Evolutionary conservation across 2,329 filamentous ascomycete species (phyloP).

Genomic region (Cadophora sp.): DNA sequence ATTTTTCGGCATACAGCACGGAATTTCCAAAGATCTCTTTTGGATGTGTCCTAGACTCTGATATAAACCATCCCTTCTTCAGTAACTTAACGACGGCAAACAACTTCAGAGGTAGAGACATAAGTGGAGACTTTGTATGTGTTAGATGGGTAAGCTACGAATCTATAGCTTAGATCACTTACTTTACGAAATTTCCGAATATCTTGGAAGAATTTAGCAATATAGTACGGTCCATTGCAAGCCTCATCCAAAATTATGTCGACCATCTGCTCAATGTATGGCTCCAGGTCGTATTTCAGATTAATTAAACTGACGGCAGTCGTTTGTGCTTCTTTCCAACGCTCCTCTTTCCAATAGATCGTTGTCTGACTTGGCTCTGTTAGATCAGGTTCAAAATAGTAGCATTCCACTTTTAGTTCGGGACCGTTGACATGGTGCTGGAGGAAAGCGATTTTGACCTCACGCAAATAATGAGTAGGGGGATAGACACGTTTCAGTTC

Average conservation of each 20-base stretch:
- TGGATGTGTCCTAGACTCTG: background rate
- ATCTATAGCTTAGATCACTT: background rate
- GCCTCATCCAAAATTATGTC: constrained; percentile 3
- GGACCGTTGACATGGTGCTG: constrained; percentile 1
- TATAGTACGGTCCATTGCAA: background rate
- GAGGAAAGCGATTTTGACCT: constrained; percentile 1
- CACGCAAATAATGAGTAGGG: constrained; percentile 1
- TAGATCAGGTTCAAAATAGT: background rate
- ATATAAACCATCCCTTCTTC: background rate
- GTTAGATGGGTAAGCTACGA: background rate
- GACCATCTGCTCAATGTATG: background rate
- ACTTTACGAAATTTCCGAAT: constrained; percentile 4
- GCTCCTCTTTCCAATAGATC: constrained; percentile 1
- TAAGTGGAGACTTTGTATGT: background rate
- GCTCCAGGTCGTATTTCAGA: background rate
- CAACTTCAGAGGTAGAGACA: background rate
- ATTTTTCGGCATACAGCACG: background rate
- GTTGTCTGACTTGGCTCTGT: background rate
- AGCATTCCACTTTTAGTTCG: background rate
- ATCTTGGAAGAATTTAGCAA: constrained; percentile 2
- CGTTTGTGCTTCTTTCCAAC: background rate
- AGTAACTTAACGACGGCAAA: constrained; percentile 1
- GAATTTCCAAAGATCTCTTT: background rate
- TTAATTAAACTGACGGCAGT: background rate
- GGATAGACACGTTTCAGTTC: background rate